Base-by-base conservation (phyloP, 2,329 filamentous ascomycete genomes). In the Xylaria polymorpha region DNA sequence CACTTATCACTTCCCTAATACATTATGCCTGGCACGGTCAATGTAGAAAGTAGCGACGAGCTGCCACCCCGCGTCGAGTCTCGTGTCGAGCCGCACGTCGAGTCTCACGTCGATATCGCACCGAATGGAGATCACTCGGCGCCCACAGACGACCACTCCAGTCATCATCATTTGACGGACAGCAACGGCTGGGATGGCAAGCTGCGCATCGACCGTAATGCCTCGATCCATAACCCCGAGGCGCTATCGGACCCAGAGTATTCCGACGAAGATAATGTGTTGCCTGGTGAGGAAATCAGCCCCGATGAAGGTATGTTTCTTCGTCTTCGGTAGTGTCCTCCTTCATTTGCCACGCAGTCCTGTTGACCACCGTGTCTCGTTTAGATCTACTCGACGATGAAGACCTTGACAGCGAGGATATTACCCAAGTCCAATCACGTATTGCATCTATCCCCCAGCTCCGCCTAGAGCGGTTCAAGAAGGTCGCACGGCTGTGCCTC, bases 341-440 rank as follows among this genome's bases (percentile, higher is more conserved):
- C 39, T 9, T 51, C 12, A 29, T 5, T 18, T 61, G 63, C 59
- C 71, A 61, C 73, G 71, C 55, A 78, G 48, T 69, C 29, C 44
- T 61, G 32, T 68, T 72, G n/a, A 65, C n/a, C 39, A 37, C 20
- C n/a, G 9, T 37, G 20, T 41, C 43, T 20, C 46, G 10, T 59
- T 14, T 74, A 90, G 88, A 90, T 75, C 81, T 90, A 1, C 84
- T 90, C 46, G 86, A 90, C 69, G 85, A 85, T 73, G 88, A 91
- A 79, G 86, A 87, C 70, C 80, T 82, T 44, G 85, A 90, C 43
- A 87, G 85, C 1, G 84, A 94, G 82, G 93, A 97, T 77, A 95
- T 99, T 76, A 92, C 96, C 78, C 90, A 94, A 69, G 91, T 94
- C n/a, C 95, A 98, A 80, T 92, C 92, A 64, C 92, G 94, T 72